Evolutionary conservation across 2,329 filamentous ascomycete genomes (phyloP), one percentile per base, ranked within the genome.

Genomic region (Microcera coccophila): DNA sequence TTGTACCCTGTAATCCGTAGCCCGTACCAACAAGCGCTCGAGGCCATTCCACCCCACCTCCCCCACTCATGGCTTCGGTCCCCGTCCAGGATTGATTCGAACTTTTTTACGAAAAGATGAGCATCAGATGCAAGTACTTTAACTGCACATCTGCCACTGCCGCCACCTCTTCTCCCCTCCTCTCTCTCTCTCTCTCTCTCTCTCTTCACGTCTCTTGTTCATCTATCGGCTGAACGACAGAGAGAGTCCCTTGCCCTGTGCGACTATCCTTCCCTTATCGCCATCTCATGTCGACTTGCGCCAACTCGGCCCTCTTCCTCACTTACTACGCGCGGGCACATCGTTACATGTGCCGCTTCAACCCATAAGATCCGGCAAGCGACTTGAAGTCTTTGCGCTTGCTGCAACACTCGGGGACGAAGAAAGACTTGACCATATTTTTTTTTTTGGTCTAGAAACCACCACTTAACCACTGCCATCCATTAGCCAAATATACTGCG

Each of bases 381-480:
- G 78, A 81, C 78, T 81, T 81, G 56, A 65, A 76, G 78, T 81
- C 78, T 81, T 81, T 81, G 78, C 78, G 77, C 75, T 80, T 80
- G 77, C 75, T 78, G 56, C 55, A 60, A 56, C n/a, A 40, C 43
- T 36, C n/a, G 68, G 70, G 63, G 70, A 71, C 64, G 68, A 62
- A 76, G 73, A 80, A 80, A 81, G 76, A 79, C 76, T 76, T 58
- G 39, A n/a, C 11, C 16, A 20, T 20, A 33, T 41, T 36, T 19
- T 22, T 38, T 17, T 21, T n/a, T n/a, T n/a, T n/a, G n/a, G n/a
- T n/a, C n/a, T n/a, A n/a, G n/a, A n/a, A n/a, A n/a, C n/a, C n/a
- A n/a, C n/a, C n/a, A n/a, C n/a, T n/a, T n/a, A n/a, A n/a, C n/a
- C n/a, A n/a, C n/a, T n/a, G n/a, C n/a, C n/a, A n/a, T n/a, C n/a